phyloP scores from a whole-genome alignment of 495 filamentous ascomycete genomes.

The Endocarpon pusillum region DNA sequence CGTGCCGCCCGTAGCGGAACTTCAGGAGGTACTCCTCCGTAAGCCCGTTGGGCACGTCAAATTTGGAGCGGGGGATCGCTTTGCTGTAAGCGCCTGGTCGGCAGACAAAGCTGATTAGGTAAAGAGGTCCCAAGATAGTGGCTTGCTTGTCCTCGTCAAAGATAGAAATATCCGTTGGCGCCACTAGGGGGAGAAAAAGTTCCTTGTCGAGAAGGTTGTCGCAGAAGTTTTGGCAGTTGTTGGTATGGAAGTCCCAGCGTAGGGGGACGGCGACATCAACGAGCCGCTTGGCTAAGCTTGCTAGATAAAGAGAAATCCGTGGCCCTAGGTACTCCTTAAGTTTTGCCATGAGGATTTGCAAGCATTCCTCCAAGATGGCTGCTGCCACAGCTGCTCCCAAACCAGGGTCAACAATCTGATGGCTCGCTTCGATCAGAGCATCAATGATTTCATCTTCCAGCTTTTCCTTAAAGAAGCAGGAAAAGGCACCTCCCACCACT shows the following conservation, averaged over 20 bases:
- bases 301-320: conserved; percentile 11
- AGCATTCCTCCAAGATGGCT: conserved; percentile 1
- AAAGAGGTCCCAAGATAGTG: conserved; percentile 7
- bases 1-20: conserved; percentile 16
- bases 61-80: conserved; percentile 12
- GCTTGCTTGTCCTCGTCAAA: background rate
- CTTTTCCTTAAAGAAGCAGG: conserved; percentile 10
- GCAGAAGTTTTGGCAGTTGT: conserved; percentile 22
- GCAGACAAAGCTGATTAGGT: conserved; percentile 24
- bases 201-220: conserved; percentile 14
- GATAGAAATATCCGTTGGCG: conserved; percentile 1
- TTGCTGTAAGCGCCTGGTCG: conserved; percentile 7
- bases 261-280: conserved; percentile 10
- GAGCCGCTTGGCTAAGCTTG: conserved; percentile 13
- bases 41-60: conserved; percentile 21
- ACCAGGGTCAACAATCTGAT: conserved; percentile 2
- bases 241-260: conserved; percentile 11
- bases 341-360: conserved; percentile 3
- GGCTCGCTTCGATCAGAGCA: conserved; percentile 7
- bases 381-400: conserved; percentile 1
- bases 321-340: conserved; percentile 7
- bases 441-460: conserved; percentile 15
- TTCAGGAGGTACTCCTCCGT: conserved; percentile 26
- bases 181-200: conserved; percentile 17
- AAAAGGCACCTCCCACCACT: conserved; percentile 21